Conservation (phyloP, 2,329 filamentous ascomycete genomes). For the Ustilaginoidea virens region DNA sequence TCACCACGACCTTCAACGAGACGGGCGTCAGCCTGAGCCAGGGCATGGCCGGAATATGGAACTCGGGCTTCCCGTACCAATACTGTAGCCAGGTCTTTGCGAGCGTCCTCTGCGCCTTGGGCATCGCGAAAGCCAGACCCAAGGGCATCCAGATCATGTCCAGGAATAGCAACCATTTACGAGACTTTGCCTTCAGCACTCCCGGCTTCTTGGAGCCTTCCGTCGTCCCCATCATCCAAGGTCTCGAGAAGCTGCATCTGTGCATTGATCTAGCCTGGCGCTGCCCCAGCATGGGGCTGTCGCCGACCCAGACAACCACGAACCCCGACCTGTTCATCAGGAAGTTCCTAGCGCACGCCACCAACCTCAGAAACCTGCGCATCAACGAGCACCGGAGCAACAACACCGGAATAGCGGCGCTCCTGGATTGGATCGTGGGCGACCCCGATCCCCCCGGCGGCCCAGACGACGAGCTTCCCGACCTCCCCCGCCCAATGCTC, state of each 20-base stretch:
- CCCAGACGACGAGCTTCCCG: no score
- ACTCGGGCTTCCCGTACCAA: slow-evolving; percentile 2
- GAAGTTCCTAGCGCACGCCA: slow-evolving; percentile 11
- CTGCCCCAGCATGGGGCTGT: background rate
- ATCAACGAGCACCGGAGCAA: slow-evolving; percentile 6
- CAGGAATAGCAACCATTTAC: slow-evolving; percentile 15
- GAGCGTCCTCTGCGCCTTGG: slow-evolving; percentile 26
- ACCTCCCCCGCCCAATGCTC: slow-evolving; percentile 9
- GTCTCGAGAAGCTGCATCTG: slow-evolving; percentile 28
- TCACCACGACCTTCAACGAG: slow-evolving; percentile 19
- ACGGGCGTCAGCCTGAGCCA: slow-evolving; percentile 14
- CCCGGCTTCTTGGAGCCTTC: slow-evolving; percentile 20
- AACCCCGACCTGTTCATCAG: slow-evolving; percentile 7
- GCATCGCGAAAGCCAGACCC: slow-evolving; percentile 19
- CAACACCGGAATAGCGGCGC: background rate
- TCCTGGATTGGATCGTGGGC: slow-evolving; percentile 7
- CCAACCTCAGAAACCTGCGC: slow-evolving; percentile 30
- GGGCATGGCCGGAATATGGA: slow-evolving; percentile 3
- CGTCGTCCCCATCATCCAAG: slow-evolving; percentile 24
- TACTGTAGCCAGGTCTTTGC: slow-evolving; percentile 22
- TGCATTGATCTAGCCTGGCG: slow-evolving; percentile 11
- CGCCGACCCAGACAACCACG: background rate
- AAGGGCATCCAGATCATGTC: slow-evolving; percentile 33
- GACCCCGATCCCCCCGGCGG: background rate
- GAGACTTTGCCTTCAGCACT: slow-evolving; percentile 30